These are phyloP conservation scores for Samsoniella hepiali DNA, from an alignment of 2,329 filamentous ascomycete genomes.

Conservation along the genomic window DNA sequence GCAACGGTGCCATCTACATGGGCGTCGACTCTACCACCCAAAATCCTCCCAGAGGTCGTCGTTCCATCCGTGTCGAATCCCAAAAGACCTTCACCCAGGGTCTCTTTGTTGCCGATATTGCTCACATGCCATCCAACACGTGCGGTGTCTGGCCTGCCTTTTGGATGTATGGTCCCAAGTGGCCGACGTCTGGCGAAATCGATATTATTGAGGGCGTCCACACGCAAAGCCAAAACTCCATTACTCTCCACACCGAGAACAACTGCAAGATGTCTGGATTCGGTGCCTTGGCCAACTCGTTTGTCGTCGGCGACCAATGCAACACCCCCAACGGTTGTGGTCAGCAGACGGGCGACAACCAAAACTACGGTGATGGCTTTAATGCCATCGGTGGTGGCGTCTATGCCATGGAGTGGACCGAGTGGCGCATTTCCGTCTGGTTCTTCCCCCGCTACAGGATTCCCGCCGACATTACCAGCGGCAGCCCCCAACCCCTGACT, in stretches of 20 bases:
- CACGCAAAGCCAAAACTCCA: slow-evolving; percentile 51
- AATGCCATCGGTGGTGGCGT: slow-evolving; percentile 67
- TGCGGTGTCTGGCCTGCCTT: slow-evolving; percentile 78
- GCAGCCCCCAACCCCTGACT: slow-evolving; percentile 58
- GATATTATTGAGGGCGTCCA: slow-evolving; percentile 81
- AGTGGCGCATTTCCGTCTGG: slow-evolving; percentile 69
- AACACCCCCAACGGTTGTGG: slow-evolving; percentile 59
- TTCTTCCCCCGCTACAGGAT: slow-evolving; percentile 70
- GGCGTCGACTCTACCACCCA: slow-evolving; percentile 63
- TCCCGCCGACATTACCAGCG: slow-evolving; percentile 59
- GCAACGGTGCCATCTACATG: slow-evolving; percentile 58
- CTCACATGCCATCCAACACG: slow-evolving; percentile 68
- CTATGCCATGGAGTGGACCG: slow-evolving; percentile 75
- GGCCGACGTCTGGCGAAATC: slow-evolving; percentile 71
- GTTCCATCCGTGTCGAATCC: slow-evolving; percentile 67
- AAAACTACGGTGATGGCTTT: slow-evolving; percentile 66
- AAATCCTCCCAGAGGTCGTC: slow-evolving; percentile 57
- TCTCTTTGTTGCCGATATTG: slow-evolving; percentile 69
- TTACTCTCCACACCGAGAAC: slow-evolving; percentile 65
- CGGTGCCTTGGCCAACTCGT: slow-evolving; percentile 44
- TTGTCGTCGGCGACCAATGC: slow-evolving; percentile 53
- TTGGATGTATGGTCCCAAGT: slow-evolving; percentile 64
- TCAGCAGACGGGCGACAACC: slow-evolving; percentile 47
- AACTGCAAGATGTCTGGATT: slow-evolving; percentile 56
- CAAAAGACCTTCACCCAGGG: slow-evolving; percentile 64